phyloP scores from a whole-genome alignment of 164 flowering plant species.

The Macadamia integrifolia region DNA sequence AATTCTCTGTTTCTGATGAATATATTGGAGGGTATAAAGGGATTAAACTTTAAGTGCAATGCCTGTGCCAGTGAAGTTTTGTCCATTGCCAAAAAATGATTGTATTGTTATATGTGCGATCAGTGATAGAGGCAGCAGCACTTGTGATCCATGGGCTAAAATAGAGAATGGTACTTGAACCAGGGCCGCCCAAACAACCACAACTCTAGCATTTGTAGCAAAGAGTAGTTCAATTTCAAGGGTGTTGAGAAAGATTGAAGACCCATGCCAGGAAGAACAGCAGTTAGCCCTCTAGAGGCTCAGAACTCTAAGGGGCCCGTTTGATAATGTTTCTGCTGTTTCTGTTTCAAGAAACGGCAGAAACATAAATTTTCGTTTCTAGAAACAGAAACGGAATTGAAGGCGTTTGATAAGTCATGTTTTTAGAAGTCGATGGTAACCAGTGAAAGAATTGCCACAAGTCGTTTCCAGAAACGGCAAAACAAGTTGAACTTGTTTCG shows the following conservation, averaged over 20 bases:
- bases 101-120: slow-evolving; percentile 39
- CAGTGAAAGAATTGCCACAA: no score
- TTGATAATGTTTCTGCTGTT: no score
- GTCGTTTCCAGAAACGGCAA: no score
- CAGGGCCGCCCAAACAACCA: slow-evolving; percentile 57
- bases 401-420: no score
- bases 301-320: no score
- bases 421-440: no score
- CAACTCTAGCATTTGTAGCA: slow-evolving; percentile 54
- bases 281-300: slow-evolving; percentile 55
- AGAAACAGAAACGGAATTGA: no score
- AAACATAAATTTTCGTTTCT: no score
- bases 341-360: no score
- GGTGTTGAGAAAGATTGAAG: slow-evolving; percentile 42
- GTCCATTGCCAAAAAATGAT: slow-evolving; percentile 40
- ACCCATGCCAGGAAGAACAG: slow-evolving; percentile 44
- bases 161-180: slow-evolving; percentile 44
- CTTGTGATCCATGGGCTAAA: slow-evolving; percentile 70
- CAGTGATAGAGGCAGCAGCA: slow-evolving; percentile 51
- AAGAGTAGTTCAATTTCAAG: slow-evolving; percentile 48
- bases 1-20: neutral
- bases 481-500: no score
- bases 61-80: slow-evolving; percentile 38
- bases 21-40: neutral
- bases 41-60: slow-evolving; percentile 35